Evolutionary conservation across 805 yeast species (phyloP).

Genomic region (Pichia heedii): DNA sequence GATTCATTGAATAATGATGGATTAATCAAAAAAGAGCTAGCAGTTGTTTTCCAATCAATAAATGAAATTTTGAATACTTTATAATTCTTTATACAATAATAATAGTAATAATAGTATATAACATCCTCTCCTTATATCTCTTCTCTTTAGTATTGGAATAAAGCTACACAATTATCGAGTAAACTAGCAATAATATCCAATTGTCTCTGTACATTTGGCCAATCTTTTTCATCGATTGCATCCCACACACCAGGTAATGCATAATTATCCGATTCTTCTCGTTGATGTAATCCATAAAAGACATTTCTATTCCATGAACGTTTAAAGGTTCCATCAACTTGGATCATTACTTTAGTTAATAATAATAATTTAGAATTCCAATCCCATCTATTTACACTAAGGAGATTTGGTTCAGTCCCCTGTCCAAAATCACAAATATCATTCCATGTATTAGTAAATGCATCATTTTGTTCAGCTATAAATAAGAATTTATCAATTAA

Average conservation of each 20-base stretch:
- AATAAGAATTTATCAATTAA: constrained; percentile 30
- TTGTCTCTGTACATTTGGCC: constrained; percentile 46
- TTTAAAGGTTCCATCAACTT: constrained; percentile 33
- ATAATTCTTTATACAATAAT: not conserved
- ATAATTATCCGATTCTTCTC: constrained; percentile 36
- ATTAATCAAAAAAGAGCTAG: constrained; percentile 8
- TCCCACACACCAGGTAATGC: constrained; percentile 76
- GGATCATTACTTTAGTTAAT: constrained; percentile 46
- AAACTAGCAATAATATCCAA: constrained; percentile 34
- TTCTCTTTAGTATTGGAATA: constrained; percentile 12
- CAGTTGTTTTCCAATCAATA: not conserved
- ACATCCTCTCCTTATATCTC: not conserved
- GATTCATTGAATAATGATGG: constrained; percentile 12
- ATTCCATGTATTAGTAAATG: constrained; percentile 59
- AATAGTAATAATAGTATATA: not conserved
- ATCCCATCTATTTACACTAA: constrained; percentile 65
- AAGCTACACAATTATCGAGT: constrained; percentile 21
- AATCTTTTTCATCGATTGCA: constrained; percentile 40
- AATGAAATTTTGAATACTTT: not conserved
- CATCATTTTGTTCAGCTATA: constrained; percentile 39
- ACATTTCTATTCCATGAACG: constrained; percentile 62
- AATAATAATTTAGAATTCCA: constrained; percentile 64
- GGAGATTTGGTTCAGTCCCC: constrained; percentile 64
- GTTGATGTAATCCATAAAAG: constrained; percentile 50
- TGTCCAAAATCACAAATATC: constrained; percentile 40